Evolutionary conservation across 495 filamentous ascomycete species (phyloP).

Genomic region (Lindgomyces ingoldianus): DNA sequence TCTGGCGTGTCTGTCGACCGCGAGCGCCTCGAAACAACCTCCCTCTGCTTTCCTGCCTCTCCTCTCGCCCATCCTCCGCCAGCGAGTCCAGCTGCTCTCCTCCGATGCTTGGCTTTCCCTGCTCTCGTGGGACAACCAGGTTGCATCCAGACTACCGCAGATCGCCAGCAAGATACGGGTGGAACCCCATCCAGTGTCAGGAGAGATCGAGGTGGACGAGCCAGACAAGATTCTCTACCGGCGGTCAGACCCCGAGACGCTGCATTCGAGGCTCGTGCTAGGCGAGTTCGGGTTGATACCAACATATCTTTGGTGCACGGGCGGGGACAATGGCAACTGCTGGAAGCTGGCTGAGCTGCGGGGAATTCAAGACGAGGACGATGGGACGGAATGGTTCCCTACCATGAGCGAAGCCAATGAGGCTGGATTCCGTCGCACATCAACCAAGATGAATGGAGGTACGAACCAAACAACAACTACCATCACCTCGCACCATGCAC

Average conservation of each 20-base stretch:
- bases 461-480: slow-evolving; percentile 21
- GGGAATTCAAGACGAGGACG: slow-evolving; percentile 54
- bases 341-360: slow-evolving; percentile 85
- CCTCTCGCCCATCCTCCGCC: slow-evolving; percentile 87
- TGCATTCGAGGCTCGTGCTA: slow-evolving; percentile 65
- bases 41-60: slow-evolving; percentile 76
- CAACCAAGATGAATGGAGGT: slow-evolving; percentile 21
- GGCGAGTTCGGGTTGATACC: slow-evolving; percentile 49
- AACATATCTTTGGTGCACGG: slow-evolving; percentile 66
- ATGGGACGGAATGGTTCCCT: slow-evolving; percentile 51
- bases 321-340: slow-evolving; percentile 64
- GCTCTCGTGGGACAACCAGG: slow-evolving; percentile 77
- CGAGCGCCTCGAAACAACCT: slow-evolving; percentile 74
- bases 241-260: slow-evolving; percentile 80
- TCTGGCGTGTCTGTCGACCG: slow-evolving; percentile 82
- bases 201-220: slow-evolving; percentile 79
- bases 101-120: slow-evolving; percentile 82
- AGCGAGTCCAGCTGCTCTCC: slow-evolving; percentile 77
- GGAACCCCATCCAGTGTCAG: slow-evolving; percentile 88
- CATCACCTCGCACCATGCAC: slow-evolving; percentile 6
- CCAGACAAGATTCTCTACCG: slow-evolving; percentile 65
- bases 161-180: slow-evolving; percentile 67
- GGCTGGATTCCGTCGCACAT: slow-evolving; percentile 40
- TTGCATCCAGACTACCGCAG: slow-evolving; percentile 65
- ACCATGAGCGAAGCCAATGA: slow-evolving; percentile 58